A percentile compares a stretch with the other conserved stretches of the same genome.
Evolutionary conservation across 768 basidiomycete genomes (phyloP).

Genomic region (Boletus patriciae): DNA sequence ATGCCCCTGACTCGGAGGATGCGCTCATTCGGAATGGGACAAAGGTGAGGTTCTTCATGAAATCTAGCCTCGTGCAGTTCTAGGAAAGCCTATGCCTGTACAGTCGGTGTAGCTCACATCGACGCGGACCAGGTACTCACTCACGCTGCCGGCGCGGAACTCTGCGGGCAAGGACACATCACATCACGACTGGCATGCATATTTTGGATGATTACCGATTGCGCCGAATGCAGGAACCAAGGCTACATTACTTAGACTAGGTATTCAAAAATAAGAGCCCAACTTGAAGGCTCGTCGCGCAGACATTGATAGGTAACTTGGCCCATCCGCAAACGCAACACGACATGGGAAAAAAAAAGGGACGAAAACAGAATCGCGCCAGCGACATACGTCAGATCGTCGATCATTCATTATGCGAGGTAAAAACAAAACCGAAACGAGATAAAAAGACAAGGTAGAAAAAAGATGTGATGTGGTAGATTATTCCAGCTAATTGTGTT

Average conservation of each 20-base stretch:
- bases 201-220: background rate
- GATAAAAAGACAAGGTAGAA: background rate
- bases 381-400: background rate
- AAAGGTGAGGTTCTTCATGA: too few species aligned
- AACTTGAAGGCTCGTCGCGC: background rate
- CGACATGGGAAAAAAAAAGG: background rate
- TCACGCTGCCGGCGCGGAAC: too few species aligned
- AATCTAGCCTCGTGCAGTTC: too few species aligned
- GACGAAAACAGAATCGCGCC: background rate
- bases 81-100: too few species aligned
- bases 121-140: too few species aligned
- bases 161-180: too few species aligned
- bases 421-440: background rate
- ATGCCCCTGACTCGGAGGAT: too few species aligned
- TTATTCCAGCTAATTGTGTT: background rate
- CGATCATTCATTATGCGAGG: background rate
- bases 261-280: background rate
- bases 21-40: too few species aligned
- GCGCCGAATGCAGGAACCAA: background rate
- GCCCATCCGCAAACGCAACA: too few species aligned
- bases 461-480: background rate
- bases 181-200: background rate
- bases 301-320: background rate
- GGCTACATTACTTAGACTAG: constrained; percentile 1
- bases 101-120: too few species aligned